phyloP scores from a whole-genome alignment of 106 monocot genomes.

The Agapanthus africanus region DNA sequence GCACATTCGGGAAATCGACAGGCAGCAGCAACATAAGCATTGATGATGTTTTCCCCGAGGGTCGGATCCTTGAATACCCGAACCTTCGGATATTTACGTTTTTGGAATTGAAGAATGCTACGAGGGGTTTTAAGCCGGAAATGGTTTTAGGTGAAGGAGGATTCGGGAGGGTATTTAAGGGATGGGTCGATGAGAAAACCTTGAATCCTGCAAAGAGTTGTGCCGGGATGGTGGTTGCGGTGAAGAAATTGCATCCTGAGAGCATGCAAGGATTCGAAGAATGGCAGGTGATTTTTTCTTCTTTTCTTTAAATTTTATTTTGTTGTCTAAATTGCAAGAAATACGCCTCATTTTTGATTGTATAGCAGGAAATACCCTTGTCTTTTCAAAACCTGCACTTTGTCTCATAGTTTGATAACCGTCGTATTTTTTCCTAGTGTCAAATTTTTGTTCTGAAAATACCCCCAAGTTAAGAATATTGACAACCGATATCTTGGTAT shows the following conservation, averaged over 20 bases:
- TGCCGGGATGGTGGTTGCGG: slow-evolving; percentile 39
- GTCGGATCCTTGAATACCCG: slow-evolving; percentile 33
- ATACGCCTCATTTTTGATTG: too few species aligned
- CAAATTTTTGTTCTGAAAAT: too few species aligned
- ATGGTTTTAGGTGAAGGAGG: slow-evolving; percentile 52
- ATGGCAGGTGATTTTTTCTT: slow-evolving; percentile 45
- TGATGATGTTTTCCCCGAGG: slow-evolving; percentile 16
- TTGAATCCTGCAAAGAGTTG: slow-evolving; percentile 34
- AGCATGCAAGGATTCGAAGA: slow-evolving; percentile 56
- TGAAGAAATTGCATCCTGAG: slow-evolving; percentile 56
- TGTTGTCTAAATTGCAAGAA: too few species aligned
- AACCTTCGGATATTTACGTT: slow-evolving; percentile 40
- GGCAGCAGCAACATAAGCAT: slow-evolving; percentile 20
- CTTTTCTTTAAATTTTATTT: too few species aligned
- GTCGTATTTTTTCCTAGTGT: too few species aligned
- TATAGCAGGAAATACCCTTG: too few species aligned
- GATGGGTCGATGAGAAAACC: slow-evolving; percentile 58
- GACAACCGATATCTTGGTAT: too few species aligned
- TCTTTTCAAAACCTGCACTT: too few species aligned
- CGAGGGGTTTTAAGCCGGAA: slow-evolving; percentile 46
- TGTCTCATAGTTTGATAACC: too few species aligned
- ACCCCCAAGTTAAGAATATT: too few species aligned
- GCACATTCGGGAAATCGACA: slow-evolving; percentile 25
- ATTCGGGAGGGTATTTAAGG: slow-evolving; percentile 58
- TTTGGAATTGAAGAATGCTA: slow-evolving; percentile 34